A percentile compares a stretch with the other conserved stretches of the same genome.
These are phyloP conservation scores for Macrophomina pseudophaseolina DNA, from an alignment of 2,329 filamentous ascomycete genomes.

Conservation along the genomic window DNA sequence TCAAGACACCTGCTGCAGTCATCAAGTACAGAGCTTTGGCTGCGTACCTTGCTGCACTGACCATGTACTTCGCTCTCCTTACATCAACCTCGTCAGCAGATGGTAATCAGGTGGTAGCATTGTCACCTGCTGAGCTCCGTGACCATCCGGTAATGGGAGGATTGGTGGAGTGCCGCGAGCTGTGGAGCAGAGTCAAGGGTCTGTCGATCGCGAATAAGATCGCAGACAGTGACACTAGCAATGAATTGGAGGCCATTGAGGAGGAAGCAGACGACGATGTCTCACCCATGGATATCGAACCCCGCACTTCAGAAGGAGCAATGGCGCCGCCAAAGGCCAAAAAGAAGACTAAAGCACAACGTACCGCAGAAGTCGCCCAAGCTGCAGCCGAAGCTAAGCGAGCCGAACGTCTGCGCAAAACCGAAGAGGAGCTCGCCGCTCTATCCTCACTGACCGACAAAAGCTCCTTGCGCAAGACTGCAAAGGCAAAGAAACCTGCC, in stretches of 20 bases:
- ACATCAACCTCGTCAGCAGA: conserved; percentile 71
- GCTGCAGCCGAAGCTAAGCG: conserved; percentile 59
- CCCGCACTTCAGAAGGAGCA: conserved; percentile 33
- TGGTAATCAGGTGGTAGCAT: conserved; percentile 58
- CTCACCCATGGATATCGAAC: conserved; percentile 32
- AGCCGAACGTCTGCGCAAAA: conserved; percentile 58
- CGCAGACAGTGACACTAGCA: conserved; percentile 38
- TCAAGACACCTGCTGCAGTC: conserved; percentile 42
- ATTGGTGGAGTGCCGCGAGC: conserved; percentile 75
- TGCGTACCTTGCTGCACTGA: conserved; percentile 83
- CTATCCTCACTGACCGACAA: conserved; percentile 66
- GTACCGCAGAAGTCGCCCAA: conserved; percentile 58
- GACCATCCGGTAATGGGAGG: conserved; percentile 92
- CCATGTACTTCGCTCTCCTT: conserved; percentile 95
- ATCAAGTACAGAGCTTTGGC: conserved; percentile 81
- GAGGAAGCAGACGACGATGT: conserved; percentile 33
- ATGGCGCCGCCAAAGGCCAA: conserved; percentile 42
- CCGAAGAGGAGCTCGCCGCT: conserved; percentile 75
- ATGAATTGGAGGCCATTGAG: conserved; percentile 43
- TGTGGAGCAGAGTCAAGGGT: conserved; percentile 77
- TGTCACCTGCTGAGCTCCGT: conserved; percentile 78
- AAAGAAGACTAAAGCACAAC: conserved; percentile 55
- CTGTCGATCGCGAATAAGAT: conserved; percentile 60
- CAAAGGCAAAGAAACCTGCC: conserved; percentile 50
- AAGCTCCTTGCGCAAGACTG: conserved; percentile 54